Evolutionary conservation across 306 rosid genomes (phyloP).

Genomic region (Carpinus viminea): DNA sequence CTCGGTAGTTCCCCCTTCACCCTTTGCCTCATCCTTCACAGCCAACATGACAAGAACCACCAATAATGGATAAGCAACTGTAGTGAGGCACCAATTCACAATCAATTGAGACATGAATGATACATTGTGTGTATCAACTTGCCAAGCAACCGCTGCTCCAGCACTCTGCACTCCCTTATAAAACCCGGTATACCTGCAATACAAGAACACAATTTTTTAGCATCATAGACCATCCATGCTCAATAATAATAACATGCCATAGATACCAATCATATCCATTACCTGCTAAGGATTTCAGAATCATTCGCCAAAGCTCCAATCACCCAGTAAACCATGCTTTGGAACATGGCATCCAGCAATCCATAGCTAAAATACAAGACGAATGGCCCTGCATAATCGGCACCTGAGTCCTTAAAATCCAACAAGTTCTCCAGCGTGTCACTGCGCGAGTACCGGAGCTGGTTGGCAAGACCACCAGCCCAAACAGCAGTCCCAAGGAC

Average conservation of each 20-base stretch:
- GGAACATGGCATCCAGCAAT: slow-evolving; percentile 90
- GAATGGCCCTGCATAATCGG: slow-evolving; percentile 73
- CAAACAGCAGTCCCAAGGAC: slow-evolving; percentile 62
- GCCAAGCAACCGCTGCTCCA: slow-evolving; percentile 98
- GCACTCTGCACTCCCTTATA: slow-evolving; percentile 96
- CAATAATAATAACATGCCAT: neutral
- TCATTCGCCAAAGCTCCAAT: slow-evolving; percentile 87
- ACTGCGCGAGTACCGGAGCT: slow-evolving; percentile 37
- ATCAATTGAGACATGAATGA: slow-evolving; percentile 59
- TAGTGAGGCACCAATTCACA: slow-evolving; percentile 64
- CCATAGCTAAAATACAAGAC: slow-evolving; percentile 78
- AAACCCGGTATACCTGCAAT: slow-evolving; percentile 75
- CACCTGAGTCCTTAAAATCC: slow-evolving; percentile 69
- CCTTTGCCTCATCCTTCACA: slow-evolving; percentile 53
- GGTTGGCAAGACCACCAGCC: slow-evolving; percentile 85
- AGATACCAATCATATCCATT: slow-evolving; percentile 7
- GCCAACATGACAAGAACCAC: slow-evolving; percentile 59
- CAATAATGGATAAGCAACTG: slow-evolving; percentile 69
- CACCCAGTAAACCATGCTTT: slow-evolving; percentile 82
- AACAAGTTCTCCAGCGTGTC: slow-evolving; percentile 25
- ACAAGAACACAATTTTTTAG: neutral
- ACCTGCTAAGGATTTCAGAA: slow-evolving; percentile 94
- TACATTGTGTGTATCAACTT: slow-evolving; percentile 57
- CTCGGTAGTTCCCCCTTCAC: slow-evolving; percentile 34
- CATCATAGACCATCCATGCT: neutral